phyloP scores from a whole-genome alignment of 257 asterid genomes.

The Galeopsis tetrahit region DNA sequence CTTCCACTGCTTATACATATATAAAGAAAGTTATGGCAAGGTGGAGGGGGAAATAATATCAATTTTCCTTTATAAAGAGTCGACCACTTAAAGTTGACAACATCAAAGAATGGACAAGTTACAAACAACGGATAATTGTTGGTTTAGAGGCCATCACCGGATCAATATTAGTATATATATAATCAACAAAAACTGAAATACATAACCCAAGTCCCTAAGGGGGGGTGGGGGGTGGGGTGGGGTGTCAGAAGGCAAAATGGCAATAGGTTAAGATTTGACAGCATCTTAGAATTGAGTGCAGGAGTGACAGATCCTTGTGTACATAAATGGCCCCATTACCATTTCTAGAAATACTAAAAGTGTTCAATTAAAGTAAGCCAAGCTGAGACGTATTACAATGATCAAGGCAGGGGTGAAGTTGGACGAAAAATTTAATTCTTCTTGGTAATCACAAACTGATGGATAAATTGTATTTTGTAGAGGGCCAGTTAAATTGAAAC shows the following conservation, averaged over 20 bases:
- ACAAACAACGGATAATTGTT: not conserved
- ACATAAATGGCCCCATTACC: not conserved
- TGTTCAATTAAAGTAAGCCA: not conserved
- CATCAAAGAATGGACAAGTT: not conserved
- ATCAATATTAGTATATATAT: too few relatives aligned
- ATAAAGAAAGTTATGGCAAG: not conserved
- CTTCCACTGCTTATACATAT: slow-evolving; percentile 46
- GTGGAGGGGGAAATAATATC: not conserved
- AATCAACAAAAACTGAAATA: not conserved
- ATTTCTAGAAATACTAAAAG: not conserved
- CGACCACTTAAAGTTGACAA: not conserved
- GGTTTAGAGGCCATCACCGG: too few relatives aligned
- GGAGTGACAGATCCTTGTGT: not conserved
- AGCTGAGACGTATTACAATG: not conserved
- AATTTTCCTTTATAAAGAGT: too few relatives aligned
- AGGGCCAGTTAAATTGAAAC: not conserved
- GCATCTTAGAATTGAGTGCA: not conserved
- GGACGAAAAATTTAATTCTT: not conserved
- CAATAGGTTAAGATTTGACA: not conserved
- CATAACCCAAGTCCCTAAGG: not conserved
- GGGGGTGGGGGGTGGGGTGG: too few relatives aligned
- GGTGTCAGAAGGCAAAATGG: not conserved
- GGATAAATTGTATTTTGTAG: not conserved
- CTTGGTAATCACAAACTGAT: not conserved
- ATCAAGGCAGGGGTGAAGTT: not conserved